Evolutionary conservation across 306 rosid species (phyloP).

Genomic region (Luffa acutangula): DNA sequence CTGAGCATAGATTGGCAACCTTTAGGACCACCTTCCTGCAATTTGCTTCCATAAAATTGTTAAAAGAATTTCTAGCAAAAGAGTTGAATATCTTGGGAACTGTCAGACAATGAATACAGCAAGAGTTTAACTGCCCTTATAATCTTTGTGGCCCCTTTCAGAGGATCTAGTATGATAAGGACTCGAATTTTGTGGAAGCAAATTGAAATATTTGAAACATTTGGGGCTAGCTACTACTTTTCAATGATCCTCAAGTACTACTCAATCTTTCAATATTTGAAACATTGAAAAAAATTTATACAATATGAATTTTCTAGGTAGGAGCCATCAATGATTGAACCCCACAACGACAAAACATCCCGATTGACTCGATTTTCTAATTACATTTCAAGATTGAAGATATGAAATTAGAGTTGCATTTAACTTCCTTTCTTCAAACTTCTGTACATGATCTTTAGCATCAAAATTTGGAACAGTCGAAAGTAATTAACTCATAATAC

Average conservation of each 20-base stretch:
- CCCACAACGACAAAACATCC: background rate
- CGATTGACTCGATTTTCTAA: background rate
- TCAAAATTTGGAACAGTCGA: background rate
- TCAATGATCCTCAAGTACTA: background rate
- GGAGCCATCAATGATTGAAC: background rate
- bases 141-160: conserved; percentile 7
- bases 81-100: background rate
- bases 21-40: conserved; percentile 14
- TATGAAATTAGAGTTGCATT: background rate
- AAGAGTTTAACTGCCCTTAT: background rate
- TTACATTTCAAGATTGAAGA: background rate
- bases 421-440: background rate
- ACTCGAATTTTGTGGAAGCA: background rate
- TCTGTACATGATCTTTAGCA: background rate
- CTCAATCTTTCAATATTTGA: background rate
- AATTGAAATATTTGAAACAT: background rate
- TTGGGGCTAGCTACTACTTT: background rate
- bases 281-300: background rate
- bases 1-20: conserved; percentile 6
- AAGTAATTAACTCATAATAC: background rate
- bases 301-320: background rate
- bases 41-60: conserved; percentile 9
- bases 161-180: background rate
- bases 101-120: background rate
- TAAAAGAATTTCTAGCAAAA: background rate